These are phyloP conservation scores for Rasamsonia emersonii DNA, from an alignment of 2,329 filamentous ascomycete species.

Conservation along the genomic window DNA sequence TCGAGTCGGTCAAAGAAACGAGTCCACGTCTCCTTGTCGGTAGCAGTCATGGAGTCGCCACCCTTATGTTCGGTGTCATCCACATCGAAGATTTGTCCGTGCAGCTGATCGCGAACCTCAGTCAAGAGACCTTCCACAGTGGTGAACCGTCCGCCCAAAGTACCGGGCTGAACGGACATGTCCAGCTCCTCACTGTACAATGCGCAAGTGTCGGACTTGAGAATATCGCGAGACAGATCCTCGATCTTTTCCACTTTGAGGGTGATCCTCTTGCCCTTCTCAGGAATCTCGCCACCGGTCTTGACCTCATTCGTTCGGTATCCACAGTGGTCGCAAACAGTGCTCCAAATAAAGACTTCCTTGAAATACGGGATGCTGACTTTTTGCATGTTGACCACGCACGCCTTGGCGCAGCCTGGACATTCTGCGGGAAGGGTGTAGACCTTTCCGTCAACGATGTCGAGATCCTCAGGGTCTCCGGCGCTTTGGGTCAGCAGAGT, in stretches of 20 bases:
- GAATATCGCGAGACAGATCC: constrained; percentile 83
- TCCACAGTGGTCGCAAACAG: constrained; percentile 82
- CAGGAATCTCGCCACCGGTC: constrained; percentile 86
- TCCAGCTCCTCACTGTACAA: constrained; percentile 80
- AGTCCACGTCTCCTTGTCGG: constrained; percentile 65
- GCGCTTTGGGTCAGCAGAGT: constrained; percentile 28
- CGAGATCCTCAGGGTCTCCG: constrained; percentile 56
- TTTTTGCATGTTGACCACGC: constrained; percentile 96
- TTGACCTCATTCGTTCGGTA: constrained; percentile 97
- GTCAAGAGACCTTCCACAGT: constrained; percentile 91
- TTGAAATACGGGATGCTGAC: constrained; percentile 97
- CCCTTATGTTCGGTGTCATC: constrained; percentile 48
- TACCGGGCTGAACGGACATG: constrained; percentile 83
- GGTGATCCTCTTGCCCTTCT: constrained; percentile 73
- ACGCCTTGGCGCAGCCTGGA: constrained; percentile 78
- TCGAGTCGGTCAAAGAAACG: constrained; percentile 71
- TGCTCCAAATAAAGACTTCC: constrained; percentile 92
- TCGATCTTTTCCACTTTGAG: constrained; percentile 59
- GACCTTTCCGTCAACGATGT: constrained; percentile 87
- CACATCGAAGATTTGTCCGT: constrained; percentile 75
- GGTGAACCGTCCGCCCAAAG: constrained; percentile 90
- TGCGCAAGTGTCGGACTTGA: constrained; percentile 90
- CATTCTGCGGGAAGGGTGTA: constrained; percentile 89
- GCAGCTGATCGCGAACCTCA: constrained; percentile 84
- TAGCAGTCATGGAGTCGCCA: constrained; percentile 67